A percentile compares a stretch with the other conserved stretches of the same genome.
phyloP scores from a whole-genome alignment of 2,329 filamentous ascomycete species.

The Trichoderma sp. region DNA sequence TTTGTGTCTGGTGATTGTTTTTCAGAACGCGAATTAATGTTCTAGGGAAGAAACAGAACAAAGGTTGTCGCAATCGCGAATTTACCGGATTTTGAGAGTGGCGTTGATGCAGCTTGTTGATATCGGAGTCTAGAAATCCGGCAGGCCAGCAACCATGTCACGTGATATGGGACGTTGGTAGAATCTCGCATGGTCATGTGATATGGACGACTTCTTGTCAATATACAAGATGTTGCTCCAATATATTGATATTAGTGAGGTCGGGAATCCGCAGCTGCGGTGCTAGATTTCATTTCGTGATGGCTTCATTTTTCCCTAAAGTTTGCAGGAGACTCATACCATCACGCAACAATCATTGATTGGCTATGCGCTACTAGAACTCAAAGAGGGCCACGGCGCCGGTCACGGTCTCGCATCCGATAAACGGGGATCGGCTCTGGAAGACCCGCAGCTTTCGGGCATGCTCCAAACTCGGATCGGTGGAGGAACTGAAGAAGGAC shows the following conservation, averaged over 20 bases:
- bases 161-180: not conserved
- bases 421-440: slow-evolving; percentile 8
- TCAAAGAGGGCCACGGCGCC: slow-evolving; percentile 1
- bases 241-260: not conserved
- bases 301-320: not conserved
- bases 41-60: not conserved
- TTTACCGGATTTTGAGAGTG: not conserved
- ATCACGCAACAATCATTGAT: not conserved
- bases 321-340: not conserved
- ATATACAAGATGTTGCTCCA: not conserved
- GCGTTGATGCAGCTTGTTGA: slow-evolving; percentile 3
- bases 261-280: not conserved
- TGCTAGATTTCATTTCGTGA: not conserved
- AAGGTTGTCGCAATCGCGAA: not conserved
- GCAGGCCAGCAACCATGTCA: not conserved
- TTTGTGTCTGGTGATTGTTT: not conserved
- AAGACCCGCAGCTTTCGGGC: not conserved
- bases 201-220: not conserved
- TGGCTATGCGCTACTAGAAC: not conserved
- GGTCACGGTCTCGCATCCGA: not conserved
- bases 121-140: slow-evolving; percentile 1
- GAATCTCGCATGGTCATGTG: not conserved
- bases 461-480: not conserved
- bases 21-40: not conserved
- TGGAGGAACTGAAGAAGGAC: not conserved